Evolutionary conservation across 768 basidiomycete genomes (phyloP).

Genomic region (Suillus discolor): DNA sequence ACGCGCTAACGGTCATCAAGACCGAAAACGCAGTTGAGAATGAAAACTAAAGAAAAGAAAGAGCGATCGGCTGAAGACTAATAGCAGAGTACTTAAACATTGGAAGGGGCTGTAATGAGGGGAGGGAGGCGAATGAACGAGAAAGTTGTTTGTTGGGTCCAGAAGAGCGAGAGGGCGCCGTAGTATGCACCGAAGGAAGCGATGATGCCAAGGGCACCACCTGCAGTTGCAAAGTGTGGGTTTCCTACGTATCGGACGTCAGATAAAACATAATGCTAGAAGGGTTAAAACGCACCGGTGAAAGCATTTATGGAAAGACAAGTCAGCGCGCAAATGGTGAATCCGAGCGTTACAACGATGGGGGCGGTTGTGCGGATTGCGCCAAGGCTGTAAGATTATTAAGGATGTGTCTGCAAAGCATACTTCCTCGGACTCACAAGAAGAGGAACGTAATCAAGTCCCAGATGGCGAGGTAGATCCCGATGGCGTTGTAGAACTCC

Average conservation of each 20-base stretch:
- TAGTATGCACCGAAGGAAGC: slow-evolving; percentile 34
- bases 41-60: background rate
- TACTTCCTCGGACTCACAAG: slow-evolving; percentile 16
- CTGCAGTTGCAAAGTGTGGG: slow-evolving; percentile 26
- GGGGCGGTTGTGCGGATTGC: slow-evolving; percentile 29
- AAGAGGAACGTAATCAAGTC: slow-evolving; percentile 27
- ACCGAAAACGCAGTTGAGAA: background rate
- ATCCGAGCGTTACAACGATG: slow-evolving; percentile 23
- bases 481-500: slow-evolving; percentile 28
- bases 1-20: background rate
- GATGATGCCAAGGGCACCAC: slow-evolving; percentile 28
- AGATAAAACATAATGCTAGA: background rate
- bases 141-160: slow-evolving; percentile 31
- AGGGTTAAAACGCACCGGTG: slow-evolving; percentile 21
- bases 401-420: background rate
- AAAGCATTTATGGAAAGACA: slow-evolving; percentile 29
- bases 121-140: slow-evolving; percentile 30
- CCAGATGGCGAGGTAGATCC: slow-evolving; percentile 32
- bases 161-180: slow-evolving; percentile 26
- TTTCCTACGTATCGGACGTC: slow-evolving; percentile 19
- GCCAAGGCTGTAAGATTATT: slow-evolving; percentile 19
- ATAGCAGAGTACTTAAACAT: slow-evolving; percentile 8
- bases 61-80: background rate
- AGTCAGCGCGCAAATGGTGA: slow-evolving; percentile 25
- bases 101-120: slow-evolving; percentile 20